Conservation (phyloP, 2,329 filamentous ascomycete genomes). For the Bipolaris cookei region DNA sequence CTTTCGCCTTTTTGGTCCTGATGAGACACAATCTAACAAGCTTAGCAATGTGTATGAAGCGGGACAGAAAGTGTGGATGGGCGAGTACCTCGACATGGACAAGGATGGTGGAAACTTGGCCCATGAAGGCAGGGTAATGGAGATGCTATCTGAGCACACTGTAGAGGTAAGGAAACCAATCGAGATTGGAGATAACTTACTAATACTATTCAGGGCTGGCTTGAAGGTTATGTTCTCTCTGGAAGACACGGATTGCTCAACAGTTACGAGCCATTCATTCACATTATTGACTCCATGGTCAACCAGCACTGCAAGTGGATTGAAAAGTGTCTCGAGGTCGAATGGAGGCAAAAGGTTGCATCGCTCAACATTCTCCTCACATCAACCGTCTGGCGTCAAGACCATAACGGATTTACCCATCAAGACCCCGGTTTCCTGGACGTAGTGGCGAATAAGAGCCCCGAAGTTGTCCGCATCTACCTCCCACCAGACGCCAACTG, state of each 20-base stretch:
- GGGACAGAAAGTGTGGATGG: conserved; percentile 81
- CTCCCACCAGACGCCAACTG: conserved; percentile 81
- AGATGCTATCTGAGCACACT: conserved; percentile 83
- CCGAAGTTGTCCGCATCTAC: conserved; percentile 81
- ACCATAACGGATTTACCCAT: conserved; percentile 84
- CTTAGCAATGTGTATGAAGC: conserved; percentile 73
- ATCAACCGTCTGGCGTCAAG: conserved; percentile 80
- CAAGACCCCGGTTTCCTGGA: conserved; percentile 80
- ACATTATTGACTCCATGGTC: conserved; percentile 85
- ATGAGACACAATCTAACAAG: conserved; percentile 85
- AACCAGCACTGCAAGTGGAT: conserved; percentile 88
- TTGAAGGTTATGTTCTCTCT: conserved; percentile 78
- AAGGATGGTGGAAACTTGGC: conserved; percentile 75
- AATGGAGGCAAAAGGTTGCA: conserved; percentile 75
- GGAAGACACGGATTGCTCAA: conserved; percentile 79
- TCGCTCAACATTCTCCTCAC: conserved; percentile 82
- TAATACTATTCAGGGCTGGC: conserved; percentile 58
- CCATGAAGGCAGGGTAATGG: conserved; percentile 74
- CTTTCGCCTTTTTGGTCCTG: conserved; percentile 79
- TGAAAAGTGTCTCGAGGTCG: conserved; percentile 79
- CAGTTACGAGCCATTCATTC: conserved; percentile 83
- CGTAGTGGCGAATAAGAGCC: conserved; percentile 79
- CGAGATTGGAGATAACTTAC: neutral
- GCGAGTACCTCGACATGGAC: conserved; percentile 78
- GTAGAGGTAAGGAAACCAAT: conserved; percentile 60